Evolutionary conservation across 768 basidiomycete genomes (phyloP).

Genomic region (Phanerochaete carnosa): DNA sequence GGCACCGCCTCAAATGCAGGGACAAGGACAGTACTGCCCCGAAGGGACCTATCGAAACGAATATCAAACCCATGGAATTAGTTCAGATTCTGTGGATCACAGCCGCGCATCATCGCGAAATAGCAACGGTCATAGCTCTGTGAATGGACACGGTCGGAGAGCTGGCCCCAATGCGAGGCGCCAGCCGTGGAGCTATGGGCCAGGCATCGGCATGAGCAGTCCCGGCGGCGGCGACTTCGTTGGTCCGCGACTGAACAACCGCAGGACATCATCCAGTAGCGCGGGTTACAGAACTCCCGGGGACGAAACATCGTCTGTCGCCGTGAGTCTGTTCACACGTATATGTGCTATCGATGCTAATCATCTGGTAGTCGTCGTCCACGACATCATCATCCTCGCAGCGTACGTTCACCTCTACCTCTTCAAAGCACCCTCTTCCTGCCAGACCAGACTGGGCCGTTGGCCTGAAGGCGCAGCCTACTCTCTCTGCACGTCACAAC

Average conservation of each 20-base stretch:
- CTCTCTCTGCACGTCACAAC: conserved; percentile 55
- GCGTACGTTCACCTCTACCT: conserved; percentile 73
- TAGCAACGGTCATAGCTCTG: conserved; percentile 27
- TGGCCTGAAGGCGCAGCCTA: conserved; percentile 74
- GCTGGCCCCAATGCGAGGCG: conserved; percentile 18
- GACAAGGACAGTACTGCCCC: conserved; percentile 13
- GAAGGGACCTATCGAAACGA: not conserved
- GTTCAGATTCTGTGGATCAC: conserved; percentile 24
- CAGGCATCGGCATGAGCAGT: conserved; percentile 43
- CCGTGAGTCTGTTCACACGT: conserved; percentile 58
- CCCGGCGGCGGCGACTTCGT: conserved; percentile 39
- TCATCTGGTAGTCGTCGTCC: conserved; percentile 57
- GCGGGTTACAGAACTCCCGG: conserved; percentile 57
- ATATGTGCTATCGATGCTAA: not conserved
- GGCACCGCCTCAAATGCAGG: conserved; percentile 24
- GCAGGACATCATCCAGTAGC: conserved; percentile 46
- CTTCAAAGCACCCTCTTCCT: conserved; percentile 77
- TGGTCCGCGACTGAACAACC: conserved; percentile 62
- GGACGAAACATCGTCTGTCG: conserved; percentile 74
- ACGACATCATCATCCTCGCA: conserved; percentile 79
- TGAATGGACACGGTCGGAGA: conserved; percentile 23
- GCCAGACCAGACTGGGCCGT: conserved; percentile 89
- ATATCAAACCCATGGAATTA: conserved; percentile 25
- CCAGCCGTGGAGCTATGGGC: conserved; percentile 65
- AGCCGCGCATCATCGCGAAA: conserved; percentile 31